These are phyloP conservation scores for Pythium aristosporum DNA, from an alignment of 352 stramenopile species.

Conservation along the genomic window DNA sequence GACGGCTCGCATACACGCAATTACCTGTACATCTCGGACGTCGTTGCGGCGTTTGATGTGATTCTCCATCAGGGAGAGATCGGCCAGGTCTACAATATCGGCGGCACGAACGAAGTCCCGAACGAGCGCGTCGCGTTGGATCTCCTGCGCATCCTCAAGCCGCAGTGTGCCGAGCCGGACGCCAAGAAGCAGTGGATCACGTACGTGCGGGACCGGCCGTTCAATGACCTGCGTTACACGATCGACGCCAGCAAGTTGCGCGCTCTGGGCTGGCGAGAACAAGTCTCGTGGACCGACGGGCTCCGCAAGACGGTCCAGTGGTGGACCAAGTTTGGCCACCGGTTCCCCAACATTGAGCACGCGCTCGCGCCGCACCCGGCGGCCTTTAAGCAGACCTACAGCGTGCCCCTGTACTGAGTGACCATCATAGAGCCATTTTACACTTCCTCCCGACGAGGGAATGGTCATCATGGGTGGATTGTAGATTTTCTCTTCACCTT, in stretches of 20 bases:
- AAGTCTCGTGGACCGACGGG: constrained; percentile 92
- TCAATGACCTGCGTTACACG: constrained; percentile 97
- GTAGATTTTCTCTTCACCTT: not conserved
- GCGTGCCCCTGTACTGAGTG: constrained; percentile 15
- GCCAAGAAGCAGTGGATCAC: constrained; percentile 59
- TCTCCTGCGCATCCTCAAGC: constrained; percentile 75
- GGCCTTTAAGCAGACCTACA: constrained; percentile 75
- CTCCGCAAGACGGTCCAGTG: constrained; percentile 91
- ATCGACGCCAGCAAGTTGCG: constrained; percentile 93
- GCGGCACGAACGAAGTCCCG: constrained; percentile 67
- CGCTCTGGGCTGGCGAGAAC: constrained; percentile 92
- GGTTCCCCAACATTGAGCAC: constrained; percentile 86
- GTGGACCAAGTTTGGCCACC: constrained; percentile 73
- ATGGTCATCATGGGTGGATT: too few relatives aligned
- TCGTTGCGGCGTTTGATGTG: constrained; percentile 95
- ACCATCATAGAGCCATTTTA: too few relatives aligned
- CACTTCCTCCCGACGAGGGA: too few relatives aligned
- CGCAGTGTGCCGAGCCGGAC: constrained; percentile 31
- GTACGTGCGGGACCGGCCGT: constrained; percentile 91
- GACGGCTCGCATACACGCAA: constrained; percentile 95
- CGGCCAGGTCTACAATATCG: constrained; percentile 98
- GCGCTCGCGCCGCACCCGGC: constrained; percentile 77
- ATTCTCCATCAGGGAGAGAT: constrained; percentile 93
- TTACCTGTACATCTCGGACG: constrained; percentile 97
- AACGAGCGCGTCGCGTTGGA: constrained; percentile 87